Conservation (phyloP, 306 rosid genomes). For the Trichosanthes cucumerina region DNA sequence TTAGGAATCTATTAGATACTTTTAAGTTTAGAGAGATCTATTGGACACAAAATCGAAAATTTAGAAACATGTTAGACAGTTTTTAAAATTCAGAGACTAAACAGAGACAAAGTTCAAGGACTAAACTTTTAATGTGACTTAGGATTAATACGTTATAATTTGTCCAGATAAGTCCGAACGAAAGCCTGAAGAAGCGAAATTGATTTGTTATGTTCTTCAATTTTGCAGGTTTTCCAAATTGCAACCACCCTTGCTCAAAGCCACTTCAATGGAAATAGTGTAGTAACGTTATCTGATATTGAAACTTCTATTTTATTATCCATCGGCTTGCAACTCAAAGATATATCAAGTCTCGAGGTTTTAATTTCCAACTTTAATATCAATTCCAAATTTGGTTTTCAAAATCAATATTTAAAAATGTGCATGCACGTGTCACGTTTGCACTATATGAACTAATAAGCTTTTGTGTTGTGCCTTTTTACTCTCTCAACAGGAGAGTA, state of each 20-base stretch:
- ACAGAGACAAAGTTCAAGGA: too few relatives aligned
- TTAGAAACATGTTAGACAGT: too few relatives aligned
- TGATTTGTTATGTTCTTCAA: background rate
- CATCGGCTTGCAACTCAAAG: constrained; percentile 6
- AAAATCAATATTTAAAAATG: background rate
- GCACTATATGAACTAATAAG: background rate
- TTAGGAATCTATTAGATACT: too few relatives aligned
- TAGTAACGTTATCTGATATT: background rate
- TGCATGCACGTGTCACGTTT: too few relatives aligned
- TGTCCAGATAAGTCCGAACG: too few relatives aligned
- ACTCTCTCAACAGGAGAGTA: background rate
- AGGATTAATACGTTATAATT: too few relatives aligned
- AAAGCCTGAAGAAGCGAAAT: background rate
- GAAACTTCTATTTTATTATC: background rate
- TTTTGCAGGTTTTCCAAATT: background rate
- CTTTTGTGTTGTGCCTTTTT: background rate
- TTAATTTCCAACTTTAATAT: background rate
- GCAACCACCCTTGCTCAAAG: background rate
- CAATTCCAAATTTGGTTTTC: background rate
- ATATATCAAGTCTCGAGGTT: background rate
- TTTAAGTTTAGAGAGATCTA: too few relatives aligned
- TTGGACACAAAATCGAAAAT: too few relatives aligned
- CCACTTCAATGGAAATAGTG: background rate
- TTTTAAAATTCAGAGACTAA: too few relatives aligned
- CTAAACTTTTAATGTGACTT: too few relatives aligned